Percentiles rank a stretch among this genome's conserved stretches.
These are phyloP conservation scores for Crassisporium funariophilum DNA, from an alignment of 768 basidiomycete genomes.

Conservation along the genomic window DNA sequence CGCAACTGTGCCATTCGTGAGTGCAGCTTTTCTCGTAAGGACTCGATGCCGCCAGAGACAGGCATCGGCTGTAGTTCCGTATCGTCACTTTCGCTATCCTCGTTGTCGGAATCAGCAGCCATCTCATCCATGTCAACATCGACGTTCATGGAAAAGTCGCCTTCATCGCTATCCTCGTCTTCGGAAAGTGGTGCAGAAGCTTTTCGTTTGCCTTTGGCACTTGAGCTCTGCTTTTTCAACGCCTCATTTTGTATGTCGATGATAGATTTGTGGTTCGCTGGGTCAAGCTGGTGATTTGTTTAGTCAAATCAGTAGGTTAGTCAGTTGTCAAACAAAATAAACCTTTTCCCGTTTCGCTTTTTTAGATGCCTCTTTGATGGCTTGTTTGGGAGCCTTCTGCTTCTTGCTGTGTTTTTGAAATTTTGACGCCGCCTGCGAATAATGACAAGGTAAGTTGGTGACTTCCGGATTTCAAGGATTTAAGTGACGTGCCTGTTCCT, in stretches of 20 bases:
- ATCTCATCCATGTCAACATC: slow-evolving; percentile 41
- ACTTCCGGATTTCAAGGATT: background rate
- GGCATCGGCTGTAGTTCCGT: slow-evolving; percentile 65
- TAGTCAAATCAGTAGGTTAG: slow-evolving; percentile 4
- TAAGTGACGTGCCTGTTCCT: slow-evolving; percentile 61
- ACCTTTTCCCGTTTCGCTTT: slow-evolving; percentile 91
- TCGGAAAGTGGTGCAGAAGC: slow-evolving; percentile 32
- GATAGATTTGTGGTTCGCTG: slow-evolving; percentile 77
- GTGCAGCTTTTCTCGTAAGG: slow-evolving; percentile 74
- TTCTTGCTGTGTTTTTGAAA: slow-evolving; percentile 91
- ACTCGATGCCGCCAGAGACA: slow-evolving; percentile 57
- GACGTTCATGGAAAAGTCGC: slow-evolving; percentile 38
- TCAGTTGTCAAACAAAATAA: slow-evolving; percentile 14
- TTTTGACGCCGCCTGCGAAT: slow-evolving; percentile 54
- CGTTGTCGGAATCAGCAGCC: slow-evolving; percentile 35
- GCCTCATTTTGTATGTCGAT: slow-evolving; percentile 74
- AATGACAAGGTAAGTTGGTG: background rate
- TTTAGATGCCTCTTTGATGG: slow-evolving; percentile 84
- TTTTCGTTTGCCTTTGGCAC: slow-evolving; percentile 51
- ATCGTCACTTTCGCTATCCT: slow-evolving; percentile 24
- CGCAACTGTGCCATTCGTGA: slow-evolving; percentile 74
- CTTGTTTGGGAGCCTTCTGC: slow-evolving; percentile 79
- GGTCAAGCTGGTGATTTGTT: slow-evolving; percentile 70
- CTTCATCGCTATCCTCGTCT: slow-evolving; percentile 34
- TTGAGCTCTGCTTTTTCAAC: slow-evolving; percentile 20